Evolutionary conservation across 179 eudicot genomes (phyloP).

Genomic region (Drosera spatulata): DNA sequence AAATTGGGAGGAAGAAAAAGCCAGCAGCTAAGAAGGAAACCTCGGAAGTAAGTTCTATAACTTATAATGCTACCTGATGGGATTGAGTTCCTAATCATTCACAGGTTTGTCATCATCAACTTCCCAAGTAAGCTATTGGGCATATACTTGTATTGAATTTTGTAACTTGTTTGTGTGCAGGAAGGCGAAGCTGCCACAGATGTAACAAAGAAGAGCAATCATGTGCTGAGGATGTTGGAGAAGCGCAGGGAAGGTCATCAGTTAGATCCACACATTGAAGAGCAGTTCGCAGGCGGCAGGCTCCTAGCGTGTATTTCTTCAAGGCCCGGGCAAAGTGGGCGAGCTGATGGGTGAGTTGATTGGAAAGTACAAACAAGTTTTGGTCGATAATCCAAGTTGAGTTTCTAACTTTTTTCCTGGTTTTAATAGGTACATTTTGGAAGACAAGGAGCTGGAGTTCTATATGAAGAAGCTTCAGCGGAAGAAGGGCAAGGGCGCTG

Average conservation of each 20-base stretch:
- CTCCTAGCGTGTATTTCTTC: conserved; percentile 62
- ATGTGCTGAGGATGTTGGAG: conserved; percentile 43
- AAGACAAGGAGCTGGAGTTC: conserved; percentile 70
- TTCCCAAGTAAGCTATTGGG: too few species aligned
- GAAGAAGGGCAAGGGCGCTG: conserved; percentile 54
- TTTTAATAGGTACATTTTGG: conserved; percentile 45
- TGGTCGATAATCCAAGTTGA: too few species aligned
- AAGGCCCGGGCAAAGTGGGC: conserved; percentile 73
- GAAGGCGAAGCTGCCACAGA: conserved; percentile 37
- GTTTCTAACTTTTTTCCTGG: neutral
- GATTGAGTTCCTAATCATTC: too few species aligned
- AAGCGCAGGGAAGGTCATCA: conserved; percentile 37
- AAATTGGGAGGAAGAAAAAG: neutral
- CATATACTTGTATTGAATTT: too few species aligned
- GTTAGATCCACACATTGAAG: conserved; percentile 54
- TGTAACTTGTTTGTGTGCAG: conserved; percentile 8
- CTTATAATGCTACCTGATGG: neutral
- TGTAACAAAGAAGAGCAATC: conserved; percentile 62
- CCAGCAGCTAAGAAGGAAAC: conserved; percentile 1
- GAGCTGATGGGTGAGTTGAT: conserved; percentile 52
- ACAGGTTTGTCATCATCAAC: too few species aligned
- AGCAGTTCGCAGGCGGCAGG: conserved; percentile 59
- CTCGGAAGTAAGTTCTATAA: neutral
- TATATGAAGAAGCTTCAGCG: conserved; percentile 72
- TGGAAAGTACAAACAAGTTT: too few species aligned